phyloP scores from a whole-genome alignment of 805 yeast species.

The Metschnikowia hibisci region DNA sequence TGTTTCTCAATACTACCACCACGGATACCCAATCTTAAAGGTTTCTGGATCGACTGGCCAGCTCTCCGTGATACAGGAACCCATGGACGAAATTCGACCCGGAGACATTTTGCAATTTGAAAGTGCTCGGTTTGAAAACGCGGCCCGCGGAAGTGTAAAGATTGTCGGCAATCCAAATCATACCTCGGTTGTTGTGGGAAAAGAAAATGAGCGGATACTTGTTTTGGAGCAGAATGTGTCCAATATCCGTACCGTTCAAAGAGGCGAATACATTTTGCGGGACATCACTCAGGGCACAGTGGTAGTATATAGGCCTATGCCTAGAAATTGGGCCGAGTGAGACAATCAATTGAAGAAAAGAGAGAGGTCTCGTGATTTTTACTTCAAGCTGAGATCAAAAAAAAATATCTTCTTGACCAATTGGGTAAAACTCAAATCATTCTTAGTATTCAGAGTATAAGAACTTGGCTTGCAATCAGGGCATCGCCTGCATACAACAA shows the following conservation, averaged over 20 bases:
- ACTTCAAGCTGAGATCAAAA: too few species aligned
- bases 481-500: not conserved
- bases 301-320: slow-evolving; percentile 46
- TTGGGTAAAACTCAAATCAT: too few species aligned
- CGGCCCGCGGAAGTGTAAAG: slow-evolving; percentile 30
- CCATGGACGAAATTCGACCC: slow-evolving; percentile 41
- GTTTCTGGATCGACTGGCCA: slow-evolving; percentile 24
- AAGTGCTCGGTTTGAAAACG: slow-evolving; percentile 36
- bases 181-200: slow-evolving; percentile 37
- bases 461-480: not conserved
- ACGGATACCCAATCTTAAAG: slow-evolving; percentile 43
- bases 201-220: slow-evolving; percentile 25
- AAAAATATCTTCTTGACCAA: too few species aligned
- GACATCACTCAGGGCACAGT: slow-evolving; percentile 42
- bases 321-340: slow-evolving; percentile 39
- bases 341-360: too few species aligned
- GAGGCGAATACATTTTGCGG: slow-evolving; percentile 35
- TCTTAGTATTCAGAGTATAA: too few species aligned
- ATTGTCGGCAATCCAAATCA: slow-evolving; percentile 53
- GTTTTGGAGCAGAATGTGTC: slow-evolving; percentile 51
- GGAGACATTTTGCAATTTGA: slow-evolving; percentile 57
- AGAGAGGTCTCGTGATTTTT: too few species aligned
- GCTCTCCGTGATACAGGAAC: slow-evolving; percentile 7
- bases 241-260: slow-evolving; percentile 37
- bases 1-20: slow-evolving; percentile 43